Evolutionary conservation across 495 filamentous ascomycete genomes (phyloP).

Genomic region (Trichoderma reesei): DNA sequence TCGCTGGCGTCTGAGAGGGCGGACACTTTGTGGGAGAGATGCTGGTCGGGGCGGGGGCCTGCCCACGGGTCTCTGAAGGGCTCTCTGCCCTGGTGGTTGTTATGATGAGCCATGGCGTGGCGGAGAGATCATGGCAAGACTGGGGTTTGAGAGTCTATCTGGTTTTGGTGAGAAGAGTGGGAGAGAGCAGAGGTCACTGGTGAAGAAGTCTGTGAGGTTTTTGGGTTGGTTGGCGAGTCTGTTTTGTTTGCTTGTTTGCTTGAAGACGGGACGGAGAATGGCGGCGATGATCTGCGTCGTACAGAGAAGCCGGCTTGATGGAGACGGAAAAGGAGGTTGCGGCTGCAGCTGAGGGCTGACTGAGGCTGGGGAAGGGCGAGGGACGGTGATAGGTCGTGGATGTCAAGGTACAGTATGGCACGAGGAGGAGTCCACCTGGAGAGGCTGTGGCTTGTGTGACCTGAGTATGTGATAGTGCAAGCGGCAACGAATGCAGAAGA

Average conservation of each 20-base stretch:
- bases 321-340: background rate
- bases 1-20: slow-evolving; percentile 31
- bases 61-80: slow-evolving; percentile 6
- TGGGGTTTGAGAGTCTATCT: too few species aligned
- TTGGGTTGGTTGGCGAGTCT: too few species aligned
- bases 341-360: background rate
- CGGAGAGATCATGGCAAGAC: background rate
- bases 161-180: background rate
- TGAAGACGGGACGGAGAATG: too few species aligned
- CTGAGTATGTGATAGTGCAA: background rate
- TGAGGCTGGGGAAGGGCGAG: background rate
- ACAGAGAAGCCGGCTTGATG: too few species aligned
- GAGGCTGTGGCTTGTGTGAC: too few species aligned
- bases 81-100: background rate
- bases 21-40: slow-evolving; percentile 34
- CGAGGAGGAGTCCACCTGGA: too few species aligned
- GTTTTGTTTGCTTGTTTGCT: too few species aligned
- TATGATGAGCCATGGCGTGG: slow-evolving; percentile 6
- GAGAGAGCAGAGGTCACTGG: background rate
- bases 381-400: background rate
- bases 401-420: too few species aligned
- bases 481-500: background rate
- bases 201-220: background rate
- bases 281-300: too few species aligned
- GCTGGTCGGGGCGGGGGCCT: slow-evolving; percentile 11